Evolutionary conservation across 2,329 filamentous ascomycete genomes (phyloP), one percentile per base, ranked within the genome.

Genomic region (Dothistroma septosporum): DNA sequence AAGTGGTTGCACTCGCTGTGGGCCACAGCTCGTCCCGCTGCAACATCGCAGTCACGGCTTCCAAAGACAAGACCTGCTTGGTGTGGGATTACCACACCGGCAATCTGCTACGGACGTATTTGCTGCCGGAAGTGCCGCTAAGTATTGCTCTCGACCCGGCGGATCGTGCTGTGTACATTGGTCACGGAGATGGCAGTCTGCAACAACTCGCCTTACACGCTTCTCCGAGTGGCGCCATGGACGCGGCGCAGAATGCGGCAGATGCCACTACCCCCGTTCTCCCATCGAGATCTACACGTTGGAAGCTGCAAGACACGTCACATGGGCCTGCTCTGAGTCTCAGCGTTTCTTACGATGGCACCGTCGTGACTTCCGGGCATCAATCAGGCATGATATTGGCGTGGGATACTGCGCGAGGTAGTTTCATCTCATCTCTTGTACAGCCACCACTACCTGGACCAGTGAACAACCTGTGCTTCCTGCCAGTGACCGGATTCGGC

Each of bases 21-120:
- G 87, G 89, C 19, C 86, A 90, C 70, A 88, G 88, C 71, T 79
- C 82, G 61, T 87, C 85, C 72, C 85, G 87, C 69, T 88, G 88
- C 61, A 93, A 90, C 74, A 86, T 97, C 62, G 92, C 89, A 61
- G 83, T 97, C 21, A 95, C 93, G 2, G 85, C 87, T 7, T 91
- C 91, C 66, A 87, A 85, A 68, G 94, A 97, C 77, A 92, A 90
- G 76, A 94, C 91, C 8, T 91, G 91, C 68, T 87, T 96, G 69
- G 82, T 96, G 62, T 99, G 94, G 94, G 92, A 97, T 76, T 95
- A 95, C 73, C 85, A 87, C 63, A 90, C 86, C 0, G 91, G 91
- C 44, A 84, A 85, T 62, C 80, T 88, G 11, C 78, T 97, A 60
- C 86, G 92, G 48, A 97, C 92, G 4, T 86, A 95, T 65, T 82